These are phyloP conservation scores for Vitellaria paradoxa DNA, from an alignment of 179 eudicot genomes.

Conservation along the genomic window DNA sequence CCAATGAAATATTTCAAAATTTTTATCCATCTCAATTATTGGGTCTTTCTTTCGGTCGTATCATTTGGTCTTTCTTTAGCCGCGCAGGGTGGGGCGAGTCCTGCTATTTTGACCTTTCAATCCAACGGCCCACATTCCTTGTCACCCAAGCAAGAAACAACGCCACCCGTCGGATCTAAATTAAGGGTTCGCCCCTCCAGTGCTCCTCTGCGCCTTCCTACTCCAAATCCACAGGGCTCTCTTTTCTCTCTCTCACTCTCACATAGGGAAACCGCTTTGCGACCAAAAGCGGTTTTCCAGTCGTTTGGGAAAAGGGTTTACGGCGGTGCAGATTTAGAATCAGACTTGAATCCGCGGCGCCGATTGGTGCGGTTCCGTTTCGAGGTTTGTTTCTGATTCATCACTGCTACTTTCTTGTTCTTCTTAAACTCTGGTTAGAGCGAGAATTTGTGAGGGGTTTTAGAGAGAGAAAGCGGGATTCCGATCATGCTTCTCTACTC, in stretches of 20 bases:
- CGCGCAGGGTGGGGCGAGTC: background rate
- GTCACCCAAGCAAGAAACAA: background rate
- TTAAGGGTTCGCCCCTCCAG: conserved; percentile 7
- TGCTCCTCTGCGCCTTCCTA: background rate
- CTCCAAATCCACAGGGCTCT: background rate
- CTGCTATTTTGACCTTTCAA: background rate
- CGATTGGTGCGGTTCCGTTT: background rate
- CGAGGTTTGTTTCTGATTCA: background rate
- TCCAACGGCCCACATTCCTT: conserved; percentile 15
- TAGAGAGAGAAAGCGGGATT: background rate
- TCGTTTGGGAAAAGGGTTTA: background rate
- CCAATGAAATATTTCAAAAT: too few species aligned
- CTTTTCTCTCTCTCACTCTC: background rate
- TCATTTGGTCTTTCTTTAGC: background rate
- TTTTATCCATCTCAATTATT: too few species aligned
- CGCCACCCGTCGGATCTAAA: conserved; percentile 5
- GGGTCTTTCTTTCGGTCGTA: too few species aligned
- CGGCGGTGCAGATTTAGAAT: background rate
- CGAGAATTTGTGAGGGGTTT: background rate
- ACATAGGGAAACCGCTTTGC: background rate
- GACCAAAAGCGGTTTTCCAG: background rate
- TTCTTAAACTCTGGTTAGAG: background rate
- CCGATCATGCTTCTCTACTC: background rate
- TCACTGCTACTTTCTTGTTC: background rate
- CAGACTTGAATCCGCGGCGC: background rate